Evolutionary conservation across 441 rosid species (phyloP).

Genomic region (Macaranga tanarius): DNA sequence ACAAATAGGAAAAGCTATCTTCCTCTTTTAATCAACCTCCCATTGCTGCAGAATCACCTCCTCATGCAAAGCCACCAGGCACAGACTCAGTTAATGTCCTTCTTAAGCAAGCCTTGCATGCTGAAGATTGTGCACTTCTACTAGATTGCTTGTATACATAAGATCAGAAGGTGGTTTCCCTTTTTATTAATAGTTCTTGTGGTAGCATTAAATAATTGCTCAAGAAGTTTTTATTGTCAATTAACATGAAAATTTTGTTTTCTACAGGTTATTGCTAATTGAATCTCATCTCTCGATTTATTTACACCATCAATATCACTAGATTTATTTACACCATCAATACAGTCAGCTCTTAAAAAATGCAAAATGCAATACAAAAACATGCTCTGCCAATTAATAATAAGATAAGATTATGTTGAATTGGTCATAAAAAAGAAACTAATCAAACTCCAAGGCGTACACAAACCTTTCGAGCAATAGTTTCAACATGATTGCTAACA

Average conservation of each 20-base stretch:
- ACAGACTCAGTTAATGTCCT: conserved; percentile 82
- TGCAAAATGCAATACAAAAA: too few relatives aligned
- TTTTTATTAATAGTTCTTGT: background rate
- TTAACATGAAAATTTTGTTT: conserved; percentile 3
- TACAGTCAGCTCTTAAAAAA: too few relatives aligned
- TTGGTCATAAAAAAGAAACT: background rate
- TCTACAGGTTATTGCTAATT: conserved; percentile 78
- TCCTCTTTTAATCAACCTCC: too few relatives aligned
- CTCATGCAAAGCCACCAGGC: conserved; percentile 59
- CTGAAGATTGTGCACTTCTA: conserved; percentile 82
- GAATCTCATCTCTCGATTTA: too few relatives aligned
- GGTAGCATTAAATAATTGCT: background rate
- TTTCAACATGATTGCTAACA: conserved; percentile 27
- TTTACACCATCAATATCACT: too few relatives aligned
- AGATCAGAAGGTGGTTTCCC: conserved; percentile 66
- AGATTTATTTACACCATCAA: too few relatives aligned
- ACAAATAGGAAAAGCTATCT: too few relatives aligned
- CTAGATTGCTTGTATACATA: conserved; percentile 85
- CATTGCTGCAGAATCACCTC: conserved; percentile 36
- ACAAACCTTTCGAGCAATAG: conserved; percentile 52
- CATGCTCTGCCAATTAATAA: too few relatives aligned
- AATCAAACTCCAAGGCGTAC: background rate
- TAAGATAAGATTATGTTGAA: background rate
- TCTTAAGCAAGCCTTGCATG: conserved; percentile 83
- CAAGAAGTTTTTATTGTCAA: background rate